Conservation (phyloP, 2,329 filamentous ascomycete genomes). For the Cytospora schulzeri region DNA sequence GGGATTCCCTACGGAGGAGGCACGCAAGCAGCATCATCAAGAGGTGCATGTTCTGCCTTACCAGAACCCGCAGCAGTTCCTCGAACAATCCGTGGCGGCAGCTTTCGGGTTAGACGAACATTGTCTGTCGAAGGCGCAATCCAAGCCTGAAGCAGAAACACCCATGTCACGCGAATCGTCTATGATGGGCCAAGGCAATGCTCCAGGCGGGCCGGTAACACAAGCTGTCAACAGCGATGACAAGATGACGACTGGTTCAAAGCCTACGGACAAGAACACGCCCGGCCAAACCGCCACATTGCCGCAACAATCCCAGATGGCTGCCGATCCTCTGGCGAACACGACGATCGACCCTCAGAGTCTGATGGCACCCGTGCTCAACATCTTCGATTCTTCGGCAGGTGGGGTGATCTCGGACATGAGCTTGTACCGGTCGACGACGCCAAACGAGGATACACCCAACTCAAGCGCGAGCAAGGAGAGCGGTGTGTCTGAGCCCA, state of each 20-base stretch:
- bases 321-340: slow-evolving; percentile 41
- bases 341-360: slow-evolving; percentile 57
- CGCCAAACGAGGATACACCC: slow-evolving; percentile 62
- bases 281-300: slow-evolving; percentile 35
- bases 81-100: slow-evolving; percentile 51
- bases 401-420: slow-evolving; percentile 56
- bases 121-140: slow-evolving; percentile 44
- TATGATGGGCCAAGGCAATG: slow-evolving; percentile 54
- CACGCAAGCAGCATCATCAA: slow-evolving; percentile 54
- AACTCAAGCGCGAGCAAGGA: slow-evolving; percentile 66
- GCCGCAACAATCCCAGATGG: slow-evolving; percentile 7
- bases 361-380: slow-evolving; percentile 45
- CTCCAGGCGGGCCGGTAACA: slow-evolving; percentile 43
- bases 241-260: slow-evolving; percentile 32
- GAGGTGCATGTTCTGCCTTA: slow-evolving; percentile 61
- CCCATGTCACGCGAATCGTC: slow-evolving; percentile 55
- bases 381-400: slow-evolving; percentile 44
- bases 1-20: slow-evolving; percentile 58
- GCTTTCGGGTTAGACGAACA: slow-evolving; percentile 55
- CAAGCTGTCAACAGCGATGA: slow-evolving; percentile 33
- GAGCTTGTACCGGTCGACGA: slow-evolving; percentile 55
- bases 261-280: slow-evolving; percentile 29
- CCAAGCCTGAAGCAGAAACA: slow-evolving; percentile 43
- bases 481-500: slow-evolving; percentile 60
- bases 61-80: slow-evolving; percentile 57